Conservation (phyloP, 164 flowering plant genomes). For the Taxillus chinensis region DNA sequence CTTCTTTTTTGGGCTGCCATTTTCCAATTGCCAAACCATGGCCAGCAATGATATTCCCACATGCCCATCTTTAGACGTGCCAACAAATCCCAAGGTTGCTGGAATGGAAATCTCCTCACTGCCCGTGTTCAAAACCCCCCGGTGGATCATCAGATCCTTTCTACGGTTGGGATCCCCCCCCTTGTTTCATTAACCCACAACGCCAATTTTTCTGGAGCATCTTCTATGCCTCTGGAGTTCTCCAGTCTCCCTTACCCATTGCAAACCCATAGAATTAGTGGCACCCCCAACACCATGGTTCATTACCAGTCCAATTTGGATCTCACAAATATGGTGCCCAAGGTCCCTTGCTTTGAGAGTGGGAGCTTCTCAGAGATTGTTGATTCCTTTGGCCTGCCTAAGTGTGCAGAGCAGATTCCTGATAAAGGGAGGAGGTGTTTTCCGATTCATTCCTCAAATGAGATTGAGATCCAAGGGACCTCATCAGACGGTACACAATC, state of each 20-base stretch:
- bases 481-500: slow-evolving; percentile 16
- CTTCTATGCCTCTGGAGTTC: slow-evolving; percentile 38
- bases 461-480: slow-evolving; percentile 23
- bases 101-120: slow-evolving; percentile 30
- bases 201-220: slow-evolving; percentile 37
- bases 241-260: slow-evolving; percentile 25
- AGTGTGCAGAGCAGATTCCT: slow-evolving; percentile 19
- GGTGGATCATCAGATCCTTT: slow-evolving; percentile 31
- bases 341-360: slow-evolving; percentile 43
- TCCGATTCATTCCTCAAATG: slow-evolving; percentile 21
- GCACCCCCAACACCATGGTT: slow-evolving; percentile 27
- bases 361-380: slow-evolving; percentile 56
- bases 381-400: slow-evolving; percentile 37
- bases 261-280: slow-evolving; percentile 27
- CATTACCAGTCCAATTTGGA: slow-evolving; percentile 40
- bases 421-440: slow-evolving; percentile 16
- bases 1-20: slow-evolving; percentile 2
- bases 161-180: slow-evolving; percentile 61
- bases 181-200: slow-evolving; percentile 41
- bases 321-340: slow-evolving; percentile 35
- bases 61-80: slow-evolving; percentile 28
- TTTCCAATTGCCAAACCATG: slow-evolving; percentile 18
- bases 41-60: slow-evolving; percentile 32
- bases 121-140: slow-evolving; percentile 29
- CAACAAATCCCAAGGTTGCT: slow-evolving; percentile 20